Evolutionary conservation across 768 basidiomycete genomes (phyloP).

Genomic region (Lentinula aciculospora): DNA sequence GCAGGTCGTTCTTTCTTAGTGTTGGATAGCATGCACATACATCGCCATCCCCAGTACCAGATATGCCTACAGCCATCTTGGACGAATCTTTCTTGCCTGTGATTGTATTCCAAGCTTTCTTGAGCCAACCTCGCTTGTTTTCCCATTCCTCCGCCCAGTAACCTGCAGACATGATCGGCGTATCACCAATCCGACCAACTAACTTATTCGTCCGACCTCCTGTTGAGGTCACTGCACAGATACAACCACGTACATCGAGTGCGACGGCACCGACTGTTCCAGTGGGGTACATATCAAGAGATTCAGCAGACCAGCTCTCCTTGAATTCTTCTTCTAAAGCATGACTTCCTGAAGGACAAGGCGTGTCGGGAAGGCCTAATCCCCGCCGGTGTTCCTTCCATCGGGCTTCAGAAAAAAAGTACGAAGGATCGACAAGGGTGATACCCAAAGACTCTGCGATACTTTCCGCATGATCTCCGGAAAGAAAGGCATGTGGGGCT

Average conservation of each 20-base stretch:
- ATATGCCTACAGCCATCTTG: slow-evolving; percentile 57
- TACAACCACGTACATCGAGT: slow-evolving; percentile 67
- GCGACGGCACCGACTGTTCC: slow-evolving; percentile 88
- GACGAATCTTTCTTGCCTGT: slow-evolving; percentile 22
- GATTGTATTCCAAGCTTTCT: slow-evolving; percentile 35
- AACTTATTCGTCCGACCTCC: slow-evolving; percentile 83
- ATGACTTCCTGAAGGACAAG: slow-evolving; percentile 29
- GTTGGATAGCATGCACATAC: slow-evolving; percentile 31
- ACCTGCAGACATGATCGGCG: slow-evolving; percentile 70
- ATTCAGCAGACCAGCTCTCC: not conserved
- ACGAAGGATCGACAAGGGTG: slow-evolving; percentile 63
- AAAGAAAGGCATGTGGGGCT: slow-evolving; percentile 68
- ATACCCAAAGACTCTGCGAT: slow-evolving; percentile 52
- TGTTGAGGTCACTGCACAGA: slow-evolving; percentile 70
- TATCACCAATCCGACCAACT: slow-evolving; percentile 79
- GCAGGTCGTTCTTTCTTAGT: not conserved
- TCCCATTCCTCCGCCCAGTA: slow-evolving; percentile 86
- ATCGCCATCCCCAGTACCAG: slow-evolving; percentile 83
- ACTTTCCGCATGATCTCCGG: slow-evolving; percentile 57
- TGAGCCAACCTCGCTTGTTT: slow-evolving; percentile 19
- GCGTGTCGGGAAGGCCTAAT: slow-evolving; percentile 68
- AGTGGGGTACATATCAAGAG: slow-evolving; percentile 56
- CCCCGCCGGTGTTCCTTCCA: slow-evolving; percentile 77
- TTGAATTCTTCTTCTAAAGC: slow-evolving; percentile 9
- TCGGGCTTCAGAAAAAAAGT: slow-evolving; percentile 69